Evolutionary conservation across 345 rosid species (phyloP), one percentile per base, ranked within the genome.

Genomic region (Durio zibethinus): DNA sequence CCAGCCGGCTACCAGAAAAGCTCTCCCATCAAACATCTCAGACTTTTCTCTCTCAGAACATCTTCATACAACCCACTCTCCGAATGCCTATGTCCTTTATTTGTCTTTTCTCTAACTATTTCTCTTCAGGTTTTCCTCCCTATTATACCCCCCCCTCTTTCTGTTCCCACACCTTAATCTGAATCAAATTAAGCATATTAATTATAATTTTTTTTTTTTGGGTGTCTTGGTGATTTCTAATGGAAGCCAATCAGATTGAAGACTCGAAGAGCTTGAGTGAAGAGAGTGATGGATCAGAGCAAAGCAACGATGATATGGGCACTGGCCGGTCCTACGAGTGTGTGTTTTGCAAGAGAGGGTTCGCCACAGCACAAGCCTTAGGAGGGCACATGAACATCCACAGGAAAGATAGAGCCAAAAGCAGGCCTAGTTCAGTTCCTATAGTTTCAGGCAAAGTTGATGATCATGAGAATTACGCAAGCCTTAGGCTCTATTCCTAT

Each of bases 381-480:
- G 98, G 98, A 0, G 98, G 98, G 33, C 98, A 94, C 83, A 94
- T 94, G 98, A 94, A 94, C 80, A 91, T 94, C 70, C 98, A 94
- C 85, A 84, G 98, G 69, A 89, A 88, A 82, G 97, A 92, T 78
- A 87, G 97, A 77, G 89, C 89, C 69, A 90, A 88, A 76, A 73
- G 77, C 73, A 86, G 88, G 77, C 79, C 84, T 52, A 83, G 33
- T 69, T 48, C 72, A 5, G 27, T 62, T 59, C 71, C 86, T 65
- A 77, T 77, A 2, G 21, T 56, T 48, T 71, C 86, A 54, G 42
- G 62, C 75, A 83, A 84, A 79, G 64, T 38, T 16, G 78, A 82
- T 64, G 72, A 87, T n/a, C n/a, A n/a, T 42, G 50, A 81, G 25
- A 73, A 35, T 78, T 77, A 74, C 54, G 64, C 63, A 10, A 79